Evolutionary conservation across 2,329 filamentous ascomycete species (phyloP).

Genomic region (Chaetomiaceae sp.): DNA sequence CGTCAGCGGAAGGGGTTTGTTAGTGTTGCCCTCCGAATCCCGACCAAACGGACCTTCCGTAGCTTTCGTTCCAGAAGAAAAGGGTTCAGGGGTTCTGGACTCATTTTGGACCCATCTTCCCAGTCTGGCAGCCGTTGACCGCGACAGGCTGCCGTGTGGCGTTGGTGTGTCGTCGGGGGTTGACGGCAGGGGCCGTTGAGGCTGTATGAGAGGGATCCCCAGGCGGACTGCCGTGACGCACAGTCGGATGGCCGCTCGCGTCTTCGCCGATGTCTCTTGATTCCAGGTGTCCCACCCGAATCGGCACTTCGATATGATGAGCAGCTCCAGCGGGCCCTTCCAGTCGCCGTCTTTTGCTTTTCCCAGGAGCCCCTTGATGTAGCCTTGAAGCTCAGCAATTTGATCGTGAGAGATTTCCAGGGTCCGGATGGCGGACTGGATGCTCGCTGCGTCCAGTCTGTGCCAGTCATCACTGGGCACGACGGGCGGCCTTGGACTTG

Average conservation of each 20-base stretch:
- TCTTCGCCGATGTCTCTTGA: not conserved
- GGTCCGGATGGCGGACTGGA: not conserved
- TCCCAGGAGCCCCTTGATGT: constrained; percentile 15
- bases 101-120: too few species aligned
- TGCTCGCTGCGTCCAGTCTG: not conserved
- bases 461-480: not conserved
- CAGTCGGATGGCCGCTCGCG: not conserved
- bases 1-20: too few species aligned
- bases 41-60: not conserved
- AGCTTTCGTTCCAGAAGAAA: too few species aligned
- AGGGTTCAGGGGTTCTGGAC: too few species aligned
- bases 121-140: too few species aligned
- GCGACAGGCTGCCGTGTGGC: too few species aligned
- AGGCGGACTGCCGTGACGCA: constrained; percentile 4
- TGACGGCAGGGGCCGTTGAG: not conserved
- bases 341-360: not conserved
- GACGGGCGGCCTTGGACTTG: not conserved
- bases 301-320: constrained; percentile 1
- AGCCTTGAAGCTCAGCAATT: constrained; percentile 18
- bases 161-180: not conserved
- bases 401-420: constrained; percentile 13
- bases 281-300: not conserved
- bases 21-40: not conserved
- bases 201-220: not conserved
- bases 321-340: not conserved